phyloP scores from a whole-genome alignment of 176 grass and related monocot species.

The Musa itinerans region DNA sequence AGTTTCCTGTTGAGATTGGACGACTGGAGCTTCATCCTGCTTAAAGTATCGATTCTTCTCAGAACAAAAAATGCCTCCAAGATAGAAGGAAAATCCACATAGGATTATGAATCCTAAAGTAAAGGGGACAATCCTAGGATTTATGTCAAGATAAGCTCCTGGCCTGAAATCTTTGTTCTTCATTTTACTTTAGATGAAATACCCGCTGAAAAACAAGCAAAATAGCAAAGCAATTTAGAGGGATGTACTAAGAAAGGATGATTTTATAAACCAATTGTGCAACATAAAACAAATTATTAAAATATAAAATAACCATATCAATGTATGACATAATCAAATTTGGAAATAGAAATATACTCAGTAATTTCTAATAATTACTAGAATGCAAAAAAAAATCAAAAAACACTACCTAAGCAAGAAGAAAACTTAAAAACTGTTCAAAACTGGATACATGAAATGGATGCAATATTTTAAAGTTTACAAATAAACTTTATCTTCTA shows the following conservation, averaged over 20 bases:
- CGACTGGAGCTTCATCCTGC: slow-evolving; percentile 17
- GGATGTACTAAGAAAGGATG: not conserved
- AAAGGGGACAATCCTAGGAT: slow-evolving; percentile 42
- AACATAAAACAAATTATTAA: too few relatives aligned
- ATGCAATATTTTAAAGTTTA: too few relatives aligned
- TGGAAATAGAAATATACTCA: too few relatives aligned
- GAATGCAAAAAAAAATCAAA: too few relatives aligned
- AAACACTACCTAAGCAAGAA: too few relatives aligned
- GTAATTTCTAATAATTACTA: too few relatives aligned
- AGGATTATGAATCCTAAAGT: slow-evolving; percentile 42
- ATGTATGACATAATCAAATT: too few relatives aligned
- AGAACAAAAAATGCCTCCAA: slow-evolving; percentile 73
- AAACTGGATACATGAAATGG: too few relatives aligned
- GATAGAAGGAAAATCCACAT: slow-evolving; percentile 84
- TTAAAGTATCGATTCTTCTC: slow-evolving; percentile 38
- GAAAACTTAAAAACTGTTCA: too few relatives aligned
- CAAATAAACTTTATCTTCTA: too few relatives aligned
- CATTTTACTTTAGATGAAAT: slow-evolving; percentile 16
- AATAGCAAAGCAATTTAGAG: not conserved
- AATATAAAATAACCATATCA: too few relatives aligned
- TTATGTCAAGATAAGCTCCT: slow-evolving; percentile 31
- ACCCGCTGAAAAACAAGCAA: not conserved
- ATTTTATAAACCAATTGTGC: too few relatives aligned
- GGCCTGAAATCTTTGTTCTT: slow-evolving; percentile 70
- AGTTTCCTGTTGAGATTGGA: slow-evolving; percentile 19